These are phyloP conservation scores for Arthroderma sp. DNA, from an alignment of 2,329 filamentous ascomycete species.

Conservation along the genomic window DNA sequence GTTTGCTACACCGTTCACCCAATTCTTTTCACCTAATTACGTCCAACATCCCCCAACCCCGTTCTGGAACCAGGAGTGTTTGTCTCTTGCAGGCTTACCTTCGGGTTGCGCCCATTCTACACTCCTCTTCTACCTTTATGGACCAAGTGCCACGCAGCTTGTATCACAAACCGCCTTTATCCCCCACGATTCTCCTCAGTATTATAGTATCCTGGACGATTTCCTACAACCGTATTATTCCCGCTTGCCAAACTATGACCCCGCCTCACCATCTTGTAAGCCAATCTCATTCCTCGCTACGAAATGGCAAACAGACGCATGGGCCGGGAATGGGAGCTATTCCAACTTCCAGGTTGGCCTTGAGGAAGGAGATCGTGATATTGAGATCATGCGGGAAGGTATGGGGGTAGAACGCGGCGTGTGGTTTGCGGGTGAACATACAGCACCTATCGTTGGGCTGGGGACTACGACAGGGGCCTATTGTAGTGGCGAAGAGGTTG, in stretches of 20 bases:
- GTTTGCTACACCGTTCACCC: conserved; percentile 45
- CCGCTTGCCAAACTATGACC: conserved; percentile 53
- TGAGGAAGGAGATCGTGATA: conserved; percentile 55
- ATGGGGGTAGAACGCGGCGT: conserved; percentile 45
- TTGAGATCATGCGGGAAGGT: conserved; percentile 45
- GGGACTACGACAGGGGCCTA: conserved; percentile 85
- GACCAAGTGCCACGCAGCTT: conserved; percentile 28
- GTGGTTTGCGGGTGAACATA: conserved; percentile 86
- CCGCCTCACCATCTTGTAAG: conserved; percentile 41
- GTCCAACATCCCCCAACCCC: conserved; percentile 46
- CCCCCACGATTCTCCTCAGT: conserved; percentile 31
- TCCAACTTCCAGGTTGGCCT: conserved; percentile 72
- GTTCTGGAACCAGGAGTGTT: conserved; percentile 60
- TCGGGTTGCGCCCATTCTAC: conserved; percentile 54
- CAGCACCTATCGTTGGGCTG: conserved; percentile 74
- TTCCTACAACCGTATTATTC: conserved; percentile 73
- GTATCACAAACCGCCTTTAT: conserved; percentile 22
- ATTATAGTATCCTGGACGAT: conserved; percentile 42
- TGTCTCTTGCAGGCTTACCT: conserved; percentile 61
- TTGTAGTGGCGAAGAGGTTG: conserved; percentile 77
- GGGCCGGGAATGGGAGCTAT: conserved; percentile 73
- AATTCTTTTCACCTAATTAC: conserved; percentile 63
- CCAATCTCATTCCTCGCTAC: conserved; percentile 56
- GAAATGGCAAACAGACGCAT: conserved; percentile 62
- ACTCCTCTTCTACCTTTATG: conserved; percentile 58